phyloP scores from a whole-genome alignment of 352 stramenopile genomes.

The Bremia lactucae region DNA sequence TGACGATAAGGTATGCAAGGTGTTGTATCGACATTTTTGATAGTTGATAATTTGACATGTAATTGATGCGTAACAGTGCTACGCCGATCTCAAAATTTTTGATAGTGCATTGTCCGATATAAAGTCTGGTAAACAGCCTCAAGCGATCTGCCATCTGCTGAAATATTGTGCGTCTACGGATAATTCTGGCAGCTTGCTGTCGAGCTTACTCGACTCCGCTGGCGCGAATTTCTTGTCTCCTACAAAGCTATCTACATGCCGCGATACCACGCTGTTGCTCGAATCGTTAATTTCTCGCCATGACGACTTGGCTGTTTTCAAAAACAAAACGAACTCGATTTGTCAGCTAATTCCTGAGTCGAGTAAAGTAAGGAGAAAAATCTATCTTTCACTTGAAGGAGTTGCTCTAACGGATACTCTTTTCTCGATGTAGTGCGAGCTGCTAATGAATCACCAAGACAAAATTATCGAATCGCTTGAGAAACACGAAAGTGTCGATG shows the following conservation, averaged over 20 bases:
- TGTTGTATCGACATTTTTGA: background rate
- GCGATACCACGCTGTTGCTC: conserved; percentile 48
- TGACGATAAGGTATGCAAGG: conserved; percentile 39
- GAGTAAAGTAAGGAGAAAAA: conserved; percentile 17
- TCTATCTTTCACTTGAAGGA: background rate
- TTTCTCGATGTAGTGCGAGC: conserved; percentile 26
- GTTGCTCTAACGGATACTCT: background rate
- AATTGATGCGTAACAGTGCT: conserved; percentile 46
- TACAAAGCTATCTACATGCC: conserved; percentile 39
- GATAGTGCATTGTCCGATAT: conserved; percentile 37
- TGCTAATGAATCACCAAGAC: conserved; percentile 42
- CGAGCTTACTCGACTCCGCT: conserved; percentile 33
- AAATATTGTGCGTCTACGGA: conserved; percentile 32
- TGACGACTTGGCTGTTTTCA: conserved; percentile 39
- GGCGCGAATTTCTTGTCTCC: conserved; percentile 27
- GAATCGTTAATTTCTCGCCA: conserved; percentile 35
- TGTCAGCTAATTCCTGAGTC: conserved; percentile 53
- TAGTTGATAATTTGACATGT: too few species aligned
- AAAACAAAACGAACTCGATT: conserved; percentile 34
- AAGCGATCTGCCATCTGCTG: conserved; percentile 42
- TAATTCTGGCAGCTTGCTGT: conserved; percentile 10
- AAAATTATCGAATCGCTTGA: conserved; percentile 42
- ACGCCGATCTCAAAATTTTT: conserved; percentile 57
- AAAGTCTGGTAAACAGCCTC: conserved; percentile 44
- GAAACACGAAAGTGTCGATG: conserved; percentile 34